Evolutionary conservation across 2,329 filamentous ascomycete species (phyloP).

Genomic region (Periconia digitata): DNA sequence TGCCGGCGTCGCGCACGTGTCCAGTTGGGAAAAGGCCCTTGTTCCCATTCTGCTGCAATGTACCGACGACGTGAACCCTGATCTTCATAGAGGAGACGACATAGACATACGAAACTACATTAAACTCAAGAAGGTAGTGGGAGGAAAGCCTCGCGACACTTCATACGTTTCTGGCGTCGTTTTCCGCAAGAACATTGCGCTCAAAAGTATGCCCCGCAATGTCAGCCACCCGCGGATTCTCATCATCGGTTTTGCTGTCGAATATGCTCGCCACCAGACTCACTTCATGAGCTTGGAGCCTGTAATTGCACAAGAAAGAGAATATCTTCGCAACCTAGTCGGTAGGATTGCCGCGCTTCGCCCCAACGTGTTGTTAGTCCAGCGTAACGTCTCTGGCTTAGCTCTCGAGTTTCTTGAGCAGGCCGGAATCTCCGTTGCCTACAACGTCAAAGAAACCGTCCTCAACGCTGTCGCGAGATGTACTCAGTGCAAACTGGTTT

Average conservation of each 20-base stretch:
- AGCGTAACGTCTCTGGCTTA: slow-evolving; percentile 88
- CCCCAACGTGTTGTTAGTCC: slow-evolving; percentile 85
- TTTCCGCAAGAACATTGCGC: slow-evolving; percentile 93
- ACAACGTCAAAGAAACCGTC: slow-evolving; percentile 95
- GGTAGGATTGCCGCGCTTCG: slow-evolving; percentile 84
- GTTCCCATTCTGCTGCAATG: slow-evolving; percentile 88
- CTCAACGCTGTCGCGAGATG: slow-evolving; percentile 93
- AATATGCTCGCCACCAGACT: slow-evolving; percentile 88
- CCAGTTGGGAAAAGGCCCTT: slow-evolving; percentile 86
- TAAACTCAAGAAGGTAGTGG: slow-evolving; percentile 94
- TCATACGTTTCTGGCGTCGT: slow-evolving; percentile 96
- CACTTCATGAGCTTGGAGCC: slow-evolving; percentile 99
- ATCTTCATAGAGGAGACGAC: slow-evolving; percentile 86
- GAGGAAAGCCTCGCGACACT: slow-evolving; percentile 85
- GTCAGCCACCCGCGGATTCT: slow-evolving; percentile 84
- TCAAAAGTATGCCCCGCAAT: slow-evolving; percentile 93
- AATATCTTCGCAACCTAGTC: slow-evolving; percentile 89
- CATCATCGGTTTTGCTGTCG: slow-evolving; percentile 91
- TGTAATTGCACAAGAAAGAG: slow-evolving; percentile 93
- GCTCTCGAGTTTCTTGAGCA: slow-evolving; percentile 86
- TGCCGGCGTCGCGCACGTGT: slow-evolving; percentile 68
- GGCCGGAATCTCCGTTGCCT: slow-evolving; percentile 87
- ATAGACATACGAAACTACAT: slow-evolving; percentile 98
- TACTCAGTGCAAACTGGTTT: slow-evolving; percentile 88
- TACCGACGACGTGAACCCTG: slow-evolving; percentile 91